Percentiles rank a stretch among this genome's conserved stretches.
These are phyloP conservation scores for Penicillium alfredii DNA, from an alignment of 495 filamentous ascomycete genomes.

Conservation along the genomic window DNA sequence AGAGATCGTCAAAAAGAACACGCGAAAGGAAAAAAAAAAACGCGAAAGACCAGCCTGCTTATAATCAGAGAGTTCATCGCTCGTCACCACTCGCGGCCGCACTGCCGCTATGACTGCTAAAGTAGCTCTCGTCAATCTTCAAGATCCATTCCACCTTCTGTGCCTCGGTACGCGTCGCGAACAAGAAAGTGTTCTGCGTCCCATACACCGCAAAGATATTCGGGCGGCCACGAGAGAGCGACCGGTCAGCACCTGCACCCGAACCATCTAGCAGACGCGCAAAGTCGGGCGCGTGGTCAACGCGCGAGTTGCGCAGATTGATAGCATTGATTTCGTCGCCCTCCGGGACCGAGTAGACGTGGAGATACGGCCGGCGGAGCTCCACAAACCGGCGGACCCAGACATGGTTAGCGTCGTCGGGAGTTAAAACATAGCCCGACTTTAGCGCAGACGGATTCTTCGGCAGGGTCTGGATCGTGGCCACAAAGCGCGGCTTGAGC, in stretches of 20 bases:
- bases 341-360: slow-evolving; percentile 74
- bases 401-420: slow-evolving; percentile 59
- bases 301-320: slow-evolving; percentile 73
- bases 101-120: slow-evolving; percentile 35
- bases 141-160: slow-evolving; percentile 95
- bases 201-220: slow-evolving; percentile 93
- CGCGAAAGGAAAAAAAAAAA: slow-evolving; percentile 12
- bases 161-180: slow-evolving; percentile 76
- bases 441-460: slow-evolving; percentile 75
- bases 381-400: slow-evolving; percentile 94
- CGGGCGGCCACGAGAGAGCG: slow-evolving; percentile 45
- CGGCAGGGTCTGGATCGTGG: slow-evolving; percentile 62
- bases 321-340: slow-evolving; percentile 89
- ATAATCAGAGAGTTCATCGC: slow-evolving; percentile 8
- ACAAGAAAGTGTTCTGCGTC: slow-evolving; percentile 87
- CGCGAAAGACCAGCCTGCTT: no score
- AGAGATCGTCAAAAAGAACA: slow-evolving; percentile 24
- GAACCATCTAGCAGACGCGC: slow-evolving; percentile 61
- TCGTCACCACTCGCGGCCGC: slow-evolving; percentile 22
- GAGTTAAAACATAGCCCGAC: slow-evolving; percentile 76
- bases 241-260: slow-evolving; percentile 23
- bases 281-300: slow-evolving; percentile 85
- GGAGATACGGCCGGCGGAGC: slow-evolving; percentile 84
- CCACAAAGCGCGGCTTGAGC: slow-evolving; percentile 53
- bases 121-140: slow-evolving; percentile 61